A percentile compares a stretch with the other conserved stretches of the same genome.
Conservation (phyloP, 2,329 filamentous ascomycete species). For the Aspergillus amoenus region DNA sequence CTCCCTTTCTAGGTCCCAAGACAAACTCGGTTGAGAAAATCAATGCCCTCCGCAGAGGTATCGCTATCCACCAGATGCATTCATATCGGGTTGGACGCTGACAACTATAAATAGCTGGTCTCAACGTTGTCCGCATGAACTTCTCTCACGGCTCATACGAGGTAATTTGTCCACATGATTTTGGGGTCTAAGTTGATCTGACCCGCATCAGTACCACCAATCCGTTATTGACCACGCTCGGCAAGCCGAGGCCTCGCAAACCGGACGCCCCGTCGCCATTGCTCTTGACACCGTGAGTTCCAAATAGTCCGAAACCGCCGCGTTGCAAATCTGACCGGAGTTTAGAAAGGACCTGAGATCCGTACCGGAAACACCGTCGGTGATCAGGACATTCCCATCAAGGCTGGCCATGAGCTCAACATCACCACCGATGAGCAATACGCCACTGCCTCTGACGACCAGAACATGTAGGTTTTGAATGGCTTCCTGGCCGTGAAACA, state of each 20-base stretch:
- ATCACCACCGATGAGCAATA: constrained; percentile 97
- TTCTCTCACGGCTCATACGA: constrained; percentile 93
- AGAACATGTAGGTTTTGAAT: constrained; percentile 75
- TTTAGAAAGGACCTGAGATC: constrained; percentile 78
- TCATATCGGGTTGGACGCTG: constrained; percentile 8
- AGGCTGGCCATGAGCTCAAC: constrained; percentile 81
- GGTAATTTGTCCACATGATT: constrained; percentile 34
- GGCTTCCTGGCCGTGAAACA: not conserved
- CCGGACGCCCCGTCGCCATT: constrained; percentile 89
- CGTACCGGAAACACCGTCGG: constrained; percentile 72
- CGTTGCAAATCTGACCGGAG: constrained; percentile 13
- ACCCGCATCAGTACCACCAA: constrained; percentile 73
- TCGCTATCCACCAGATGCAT: constrained; percentile 13
- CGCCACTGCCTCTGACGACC: constrained; percentile 75
- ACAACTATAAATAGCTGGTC: constrained; percentile 59
- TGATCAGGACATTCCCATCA: constrained; percentile 76
- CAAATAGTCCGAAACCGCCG: constrained; percentile 28
- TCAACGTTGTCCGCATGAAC: constrained; percentile 99
- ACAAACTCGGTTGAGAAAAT: constrained; percentile 98
- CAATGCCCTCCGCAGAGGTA: constrained; percentile 79
- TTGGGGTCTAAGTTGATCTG: not conserved
- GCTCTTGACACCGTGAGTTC: constrained; percentile 75
- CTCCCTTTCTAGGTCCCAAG: constrained; percentile 68
- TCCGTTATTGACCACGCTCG: constrained; percentile 96
- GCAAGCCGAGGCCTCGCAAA: constrained; percentile 73